Percentiles rank a stretch among this genome's conserved stretches.
Evolutionary conservation across 352 stramenopile species (phyloP).

Genomic region (Globisporangium camurandrum): DNA sequence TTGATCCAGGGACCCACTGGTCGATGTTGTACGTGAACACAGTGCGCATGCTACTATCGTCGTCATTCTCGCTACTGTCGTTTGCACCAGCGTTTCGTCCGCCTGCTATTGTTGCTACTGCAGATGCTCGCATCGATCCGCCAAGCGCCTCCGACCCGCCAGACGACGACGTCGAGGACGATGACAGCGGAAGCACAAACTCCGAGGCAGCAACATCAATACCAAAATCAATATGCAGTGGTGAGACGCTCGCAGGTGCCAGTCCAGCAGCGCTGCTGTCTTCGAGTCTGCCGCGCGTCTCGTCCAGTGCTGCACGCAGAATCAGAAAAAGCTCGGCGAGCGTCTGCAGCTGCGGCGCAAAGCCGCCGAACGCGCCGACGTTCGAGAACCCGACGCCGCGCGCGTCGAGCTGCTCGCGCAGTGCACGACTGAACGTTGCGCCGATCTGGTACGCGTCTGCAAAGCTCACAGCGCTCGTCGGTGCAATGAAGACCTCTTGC

Average conservation of each 20-base stretch:
- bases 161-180: background rate
- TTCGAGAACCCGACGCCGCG: constrained; percentile 58
- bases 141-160: background rate
- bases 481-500: constrained; percentile 53
- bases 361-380: constrained; percentile 45
- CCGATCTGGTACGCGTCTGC: constrained; percentile 53
- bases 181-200: constrained; percentile 25
- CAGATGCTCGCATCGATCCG: background rate
- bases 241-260: constrained; percentile 24
- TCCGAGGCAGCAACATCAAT: constrained; percentile 58
- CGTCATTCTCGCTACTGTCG: background rate
- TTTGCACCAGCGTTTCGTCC: too few species aligned
- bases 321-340: constrained; percentile 55
- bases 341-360: constrained; percentile 49
- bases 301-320: constrained; percentile 40
- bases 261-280: constrained; percentile 10
- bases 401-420: constrained; percentile 37
- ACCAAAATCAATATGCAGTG: constrained; percentile 43
- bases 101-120: too few species aligned
- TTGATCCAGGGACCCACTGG: constrained; percentile 46
- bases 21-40: constrained; percentile 59
- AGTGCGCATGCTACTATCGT: constrained; percentile 9
- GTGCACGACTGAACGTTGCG: constrained; percentile 30
- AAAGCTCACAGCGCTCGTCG: constrained; percentile 47
- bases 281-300: constrained; percentile 25